These are phyloP conservation scores for Sporisorium sorghi DNA, from an alignment of 1,284 basidiomycete genomes.

Conservation along the genomic window DNA sequence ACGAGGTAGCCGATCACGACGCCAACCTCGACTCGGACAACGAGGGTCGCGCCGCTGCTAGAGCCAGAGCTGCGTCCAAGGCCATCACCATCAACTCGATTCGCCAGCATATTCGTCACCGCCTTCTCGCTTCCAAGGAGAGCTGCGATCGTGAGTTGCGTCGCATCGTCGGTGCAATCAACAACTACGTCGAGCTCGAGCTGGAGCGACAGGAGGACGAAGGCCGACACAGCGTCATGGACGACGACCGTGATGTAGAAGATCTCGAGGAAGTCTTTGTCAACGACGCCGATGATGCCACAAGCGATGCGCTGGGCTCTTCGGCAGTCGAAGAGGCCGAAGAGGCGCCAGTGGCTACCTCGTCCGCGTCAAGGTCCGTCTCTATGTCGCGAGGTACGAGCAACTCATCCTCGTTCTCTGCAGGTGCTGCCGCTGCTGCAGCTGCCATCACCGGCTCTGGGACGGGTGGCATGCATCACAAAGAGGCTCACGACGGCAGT, in stretches of 20 bases:
- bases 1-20: conserved; percentile 16
- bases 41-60: conserved; percentile 32
- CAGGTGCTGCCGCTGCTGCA: conserved; percentile 34
- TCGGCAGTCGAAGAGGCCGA: conserved; percentile 2
- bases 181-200: conserved; percentile 89
- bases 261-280: conserved; percentile 75
- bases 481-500: conserved; percentile 7
- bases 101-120: conserved; percentile 88
- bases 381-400: conserved; percentile 38
- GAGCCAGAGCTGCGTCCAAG: conserved; percentile 39
- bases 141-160: conserved; percentile 95
- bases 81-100: conserved; percentile 75
- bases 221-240: conserved; percentile 30
- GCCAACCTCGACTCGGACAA: conserved; percentile 36
- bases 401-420: conserved; percentile 37
- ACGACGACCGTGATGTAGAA: conserved; percentile 40
- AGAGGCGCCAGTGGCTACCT: background rate
- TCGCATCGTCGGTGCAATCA: conserved; percentile 91
- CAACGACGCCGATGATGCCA: conserved; percentile 32
- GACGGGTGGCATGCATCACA: conserved; percentile 7
- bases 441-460: conserved; percentile 30
- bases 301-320: conserved; percentile 5
- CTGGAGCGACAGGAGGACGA: conserved; percentile 78
- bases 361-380: conserved; percentile 16
- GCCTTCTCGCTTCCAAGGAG: conserved; percentile 91